Evolutionary conservation across 257 asterid genomes (phyloP), one percentile per base, ranked within the genome.

Genomic region (Ballota nigra): DNA sequence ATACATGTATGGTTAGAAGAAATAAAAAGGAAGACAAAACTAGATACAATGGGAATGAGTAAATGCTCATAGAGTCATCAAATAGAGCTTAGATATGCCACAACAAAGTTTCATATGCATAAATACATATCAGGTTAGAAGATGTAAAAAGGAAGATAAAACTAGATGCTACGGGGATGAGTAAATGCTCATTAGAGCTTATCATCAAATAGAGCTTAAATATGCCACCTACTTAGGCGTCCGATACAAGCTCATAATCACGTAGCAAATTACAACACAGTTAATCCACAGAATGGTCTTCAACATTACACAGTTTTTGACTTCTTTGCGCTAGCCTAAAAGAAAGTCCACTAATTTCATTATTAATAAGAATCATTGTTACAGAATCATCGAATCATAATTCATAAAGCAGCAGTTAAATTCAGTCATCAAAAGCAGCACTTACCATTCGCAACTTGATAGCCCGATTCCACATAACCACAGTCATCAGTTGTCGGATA

Each of bases 391-490:
- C n/a, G 45, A 16, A 56, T 34, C 68, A 66, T 10, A 67, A 20
- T 9, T 36, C 43, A 36, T 36, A 36, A 36, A 33, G 53, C 52
- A 31, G 52, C 52, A 62, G 68, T 55, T 8, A 28, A 69, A 24
- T 29, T 26, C 63, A 40, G 69, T 69, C 63, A 67, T 63, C 59
- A 69, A 62, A 72, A 53, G 53, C 61, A 57, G 10, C 47, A 75
- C 22, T 70, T 55, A 22, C 86, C 96, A 73, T 85, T 88, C 26
- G 86, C 76, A 74, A 75, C 84, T 74, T 83, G 75, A 82, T 86
- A 89, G 74, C 92, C 93, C 4, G 97, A 92, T 80, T 92, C 97
- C 45, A 77, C 84, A 75, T 72, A 93, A 78, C 97, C 98, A 65
- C 88, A 73, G 76, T 88, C 98, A 80, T 88, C 98, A 20, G 91